phyloP scores from a whole-genome alignment of 345 rosid species.

The Angophora floribunda region DNA sequence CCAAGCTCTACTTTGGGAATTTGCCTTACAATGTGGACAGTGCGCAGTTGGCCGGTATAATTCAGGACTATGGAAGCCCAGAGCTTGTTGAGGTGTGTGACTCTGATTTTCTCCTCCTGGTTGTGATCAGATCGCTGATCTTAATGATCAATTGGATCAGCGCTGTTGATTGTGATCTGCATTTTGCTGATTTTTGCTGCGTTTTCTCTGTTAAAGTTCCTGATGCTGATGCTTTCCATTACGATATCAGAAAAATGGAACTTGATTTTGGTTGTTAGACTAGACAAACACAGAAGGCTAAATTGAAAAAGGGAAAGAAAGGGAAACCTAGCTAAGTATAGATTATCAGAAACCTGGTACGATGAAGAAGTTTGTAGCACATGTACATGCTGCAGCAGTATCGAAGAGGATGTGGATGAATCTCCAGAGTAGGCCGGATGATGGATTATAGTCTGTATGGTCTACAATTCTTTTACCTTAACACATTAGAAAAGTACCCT shows the following conservation, averaged over 20 bases:
- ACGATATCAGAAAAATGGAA: neutral
- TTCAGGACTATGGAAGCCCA: constrained; percentile 70
- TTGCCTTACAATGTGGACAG: constrained; percentile 87
- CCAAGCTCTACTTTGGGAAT: constrained; percentile 91
- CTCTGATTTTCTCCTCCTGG: neutral
- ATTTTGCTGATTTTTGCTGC: neutral
- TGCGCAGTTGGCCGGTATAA: constrained; percentile 82
- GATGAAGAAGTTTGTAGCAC: neutral
- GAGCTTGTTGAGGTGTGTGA: constrained; percentile 64
- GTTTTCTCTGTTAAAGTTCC: neutral
- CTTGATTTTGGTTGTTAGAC: neutral
- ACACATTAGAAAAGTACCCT: neutral
- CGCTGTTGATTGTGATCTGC: neutral
- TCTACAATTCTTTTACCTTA: neutral
- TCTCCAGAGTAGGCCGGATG: neutral
- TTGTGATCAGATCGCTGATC: neutral
- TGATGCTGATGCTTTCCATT: neutral
- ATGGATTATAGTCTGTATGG: neutral
- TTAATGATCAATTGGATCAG: neutral
- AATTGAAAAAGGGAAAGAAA: neutral
- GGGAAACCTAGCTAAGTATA: neutral
- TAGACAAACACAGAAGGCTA: neutral
- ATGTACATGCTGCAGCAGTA: neutral
- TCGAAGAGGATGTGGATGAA: neutral
- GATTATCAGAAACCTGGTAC: neutral